Evolutionary conservation across 192 early-diverging fungal species (phyloP), one percentile per base, ranked within the genome.

Genomic region (Backusella macrospora): DNA sequence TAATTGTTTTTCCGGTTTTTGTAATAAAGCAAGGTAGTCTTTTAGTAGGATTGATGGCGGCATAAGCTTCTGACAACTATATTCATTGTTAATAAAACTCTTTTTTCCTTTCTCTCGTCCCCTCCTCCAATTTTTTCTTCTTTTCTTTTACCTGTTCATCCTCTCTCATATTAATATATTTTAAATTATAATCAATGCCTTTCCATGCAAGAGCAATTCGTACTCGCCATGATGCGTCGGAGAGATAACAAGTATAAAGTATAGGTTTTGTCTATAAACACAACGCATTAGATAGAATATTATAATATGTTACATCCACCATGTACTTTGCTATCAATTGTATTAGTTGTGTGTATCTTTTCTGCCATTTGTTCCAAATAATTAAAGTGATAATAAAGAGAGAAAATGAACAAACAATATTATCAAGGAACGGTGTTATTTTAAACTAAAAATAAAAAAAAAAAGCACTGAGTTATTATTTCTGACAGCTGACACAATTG

Each of bases 211-310:
- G 83, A 29, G 87, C 89, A 43, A 92, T 89, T 39, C 93, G 79
- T 43, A 96, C 90, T 74, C 95, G 88, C 78, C 88, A 94, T 1
- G 90, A 85, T 72, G 86, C 88, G 21, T 89, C 89, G 49, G 91
- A 93, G 26, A 92, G 89, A 79, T 83, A 95, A 83, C 93, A 95
- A 6, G 84, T 78, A 77, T 93, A 95, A 2, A 96, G 85, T 7
- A 89, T 74, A 1, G 70, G 70, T n/a, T 39, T 66, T 59, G 21
- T 18, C 48, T 34, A 34, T 34, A 34, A 34, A 34, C 2, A 34
- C 29, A 34, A 34, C 29, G 29, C 2, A 34, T 34, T 34, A 34
- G 29, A 34, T 18, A 6, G 5, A 6, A 18, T 16, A 21, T 49
- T 1, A 6, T 18, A 2, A 49, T 49, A 16, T 34, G 2, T 2